Evolutionary conservation across 1,284 basidiomycete genomes (phyloP).

Genomic region (Porogramme epimiltina): DNA sequence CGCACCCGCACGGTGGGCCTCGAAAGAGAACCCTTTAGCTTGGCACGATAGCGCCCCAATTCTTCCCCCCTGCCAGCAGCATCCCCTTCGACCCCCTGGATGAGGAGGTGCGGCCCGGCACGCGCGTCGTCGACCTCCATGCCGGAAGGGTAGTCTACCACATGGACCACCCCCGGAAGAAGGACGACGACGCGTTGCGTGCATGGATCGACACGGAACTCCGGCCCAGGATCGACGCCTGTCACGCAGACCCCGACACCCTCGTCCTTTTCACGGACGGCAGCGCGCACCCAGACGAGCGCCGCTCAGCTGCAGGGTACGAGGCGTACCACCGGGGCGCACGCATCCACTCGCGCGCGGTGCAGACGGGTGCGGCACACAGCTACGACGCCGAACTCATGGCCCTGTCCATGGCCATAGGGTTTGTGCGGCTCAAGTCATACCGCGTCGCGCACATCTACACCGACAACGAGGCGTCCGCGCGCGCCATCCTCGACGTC

Average conservation of each 20-base stretch:
- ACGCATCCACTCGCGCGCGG: background rate
- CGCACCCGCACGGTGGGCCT: no score
- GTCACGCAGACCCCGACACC: background rate
- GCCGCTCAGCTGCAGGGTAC: background rate
- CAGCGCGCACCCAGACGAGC: background rate
- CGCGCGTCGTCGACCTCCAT: no score
- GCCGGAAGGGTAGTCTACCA: no score
- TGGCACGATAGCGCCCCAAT: no score
- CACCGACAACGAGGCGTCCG: constrained; percentile 1
- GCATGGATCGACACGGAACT: no score
- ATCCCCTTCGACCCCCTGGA: no score
- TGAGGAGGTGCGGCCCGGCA: no score
- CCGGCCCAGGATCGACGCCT: background rate
- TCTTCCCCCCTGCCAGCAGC: no score
- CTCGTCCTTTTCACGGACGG: constrained; percentile 6
- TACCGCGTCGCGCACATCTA: background rate
- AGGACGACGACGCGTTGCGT: no score
- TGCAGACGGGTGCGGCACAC: background rate
- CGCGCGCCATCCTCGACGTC: background rate
- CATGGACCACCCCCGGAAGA: no score
- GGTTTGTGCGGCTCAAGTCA: background rate
- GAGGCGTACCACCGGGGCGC: background rate
- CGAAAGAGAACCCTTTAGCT: no score
- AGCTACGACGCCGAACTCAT: constrained; percentile 2
- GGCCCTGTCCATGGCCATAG: constrained; percentile 2